phyloP scores from a whole-genome alignment of 495 filamentous ascomycete genomes.

The Podospora comata region DNA sequence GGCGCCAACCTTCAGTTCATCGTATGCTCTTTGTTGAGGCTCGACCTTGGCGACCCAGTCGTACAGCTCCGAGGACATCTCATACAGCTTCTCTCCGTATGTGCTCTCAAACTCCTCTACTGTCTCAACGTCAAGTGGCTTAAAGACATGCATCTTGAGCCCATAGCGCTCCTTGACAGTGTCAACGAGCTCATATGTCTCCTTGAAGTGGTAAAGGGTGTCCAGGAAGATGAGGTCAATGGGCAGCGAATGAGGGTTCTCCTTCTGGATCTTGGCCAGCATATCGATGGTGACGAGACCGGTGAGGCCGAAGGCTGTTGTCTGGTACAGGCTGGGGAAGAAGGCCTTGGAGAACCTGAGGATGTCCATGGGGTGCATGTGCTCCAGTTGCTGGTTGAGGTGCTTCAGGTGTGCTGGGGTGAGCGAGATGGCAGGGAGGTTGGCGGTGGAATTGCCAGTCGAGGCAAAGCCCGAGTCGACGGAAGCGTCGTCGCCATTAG shows the following conservation, averaged over 20 bases:
- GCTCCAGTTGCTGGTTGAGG: slow-evolving; percentile 82
- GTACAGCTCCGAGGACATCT: slow-evolving; percentile 81
- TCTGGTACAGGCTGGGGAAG: slow-evolving; percentile 89
- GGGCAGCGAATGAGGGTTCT: slow-evolving; percentile 55
- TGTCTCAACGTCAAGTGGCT: slow-evolving; percentile 68
- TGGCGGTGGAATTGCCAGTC: slow-evolving; percentile 54
- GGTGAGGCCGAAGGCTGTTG: slow-evolving; percentile 94
- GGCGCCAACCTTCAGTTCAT: slow-evolving; percentile 82
- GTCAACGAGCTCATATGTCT: slow-evolving; percentile 81
- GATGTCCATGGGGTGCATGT: slow-evolving; percentile 74
- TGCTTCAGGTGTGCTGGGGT: slow-evolving; percentile 84
- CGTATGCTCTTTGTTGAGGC: slow-evolving; percentile 88
- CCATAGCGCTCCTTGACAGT: slow-evolving; percentile 71
- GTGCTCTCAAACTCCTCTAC: slow-evolving; percentile 72
- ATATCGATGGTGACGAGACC: slow-evolving; percentile 94
- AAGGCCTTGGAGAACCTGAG: slow-evolving; percentile 88
- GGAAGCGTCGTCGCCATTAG: slow-evolving; percentile 38
- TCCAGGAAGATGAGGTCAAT: slow-evolving; percentile 96
- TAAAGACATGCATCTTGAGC: slow-evolving; percentile 81
- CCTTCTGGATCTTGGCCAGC: slow-evolving; percentile 77
- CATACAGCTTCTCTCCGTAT: slow-evolving; percentile 83
- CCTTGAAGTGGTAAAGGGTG: slow-evolving; percentile 91
- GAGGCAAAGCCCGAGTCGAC: slow-evolving; percentile 90
- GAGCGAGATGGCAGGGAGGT: slow-evolving; percentile 62
- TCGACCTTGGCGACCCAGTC: slow-evolving; percentile 98